These are phyloP conservation scores for Sarocladiaceae sp. DNA, from an alignment of 2,329 filamentous ascomycete species.

Conservation along the genomic window DNA sequence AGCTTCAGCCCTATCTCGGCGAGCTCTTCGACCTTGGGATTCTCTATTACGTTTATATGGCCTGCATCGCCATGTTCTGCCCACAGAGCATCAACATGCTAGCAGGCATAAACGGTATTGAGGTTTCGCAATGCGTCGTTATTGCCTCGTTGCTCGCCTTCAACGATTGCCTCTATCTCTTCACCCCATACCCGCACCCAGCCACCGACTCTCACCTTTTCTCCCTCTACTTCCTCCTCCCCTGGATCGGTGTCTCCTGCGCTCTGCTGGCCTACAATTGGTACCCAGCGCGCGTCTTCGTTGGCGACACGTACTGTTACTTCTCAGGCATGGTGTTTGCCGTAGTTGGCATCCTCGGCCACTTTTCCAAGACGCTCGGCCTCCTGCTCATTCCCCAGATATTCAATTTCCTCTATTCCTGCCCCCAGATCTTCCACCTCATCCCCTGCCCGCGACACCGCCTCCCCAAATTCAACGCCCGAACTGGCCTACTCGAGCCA, in stretches of 20 bases:
- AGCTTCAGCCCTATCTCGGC: constrained; percentile 77
- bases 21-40: constrained; percentile 75
- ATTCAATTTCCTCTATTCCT: constrained; percentile 93
- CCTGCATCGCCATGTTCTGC: constrained; percentile 90
- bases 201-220: constrained; percentile 95
- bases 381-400: constrained; percentile 89
- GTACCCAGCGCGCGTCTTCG: constrained; percentile 92
- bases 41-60: constrained; percentile 96
- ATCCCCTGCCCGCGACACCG: constrained; percentile 91
- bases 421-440: constrained; percentile 82
- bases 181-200: constrained; percentile 79
- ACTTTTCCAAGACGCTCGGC: constrained; percentile 95
- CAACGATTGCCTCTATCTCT: constrained; percentile 85
- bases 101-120: constrained; percentile 98
- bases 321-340: constrained; percentile 99
- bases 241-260: constrained; percentile 86
- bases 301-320: constrained; percentile 98
- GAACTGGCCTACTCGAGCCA: constrained; percentile 78
- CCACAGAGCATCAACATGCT: constrained; percentile 99
- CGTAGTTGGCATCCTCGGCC: constrained; percentile 90
- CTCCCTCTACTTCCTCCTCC: constrained; percentile 88
- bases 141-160: constrained; percentile 76
- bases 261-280: constrained; percentile 84
- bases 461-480: constrained; percentile 79
- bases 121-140: constrained; percentile 88